Evolutionary conservation across 2,329 filamentous ascomycete genomes (phyloP).

Genomic region (Nannizzia gypsea): DNA sequence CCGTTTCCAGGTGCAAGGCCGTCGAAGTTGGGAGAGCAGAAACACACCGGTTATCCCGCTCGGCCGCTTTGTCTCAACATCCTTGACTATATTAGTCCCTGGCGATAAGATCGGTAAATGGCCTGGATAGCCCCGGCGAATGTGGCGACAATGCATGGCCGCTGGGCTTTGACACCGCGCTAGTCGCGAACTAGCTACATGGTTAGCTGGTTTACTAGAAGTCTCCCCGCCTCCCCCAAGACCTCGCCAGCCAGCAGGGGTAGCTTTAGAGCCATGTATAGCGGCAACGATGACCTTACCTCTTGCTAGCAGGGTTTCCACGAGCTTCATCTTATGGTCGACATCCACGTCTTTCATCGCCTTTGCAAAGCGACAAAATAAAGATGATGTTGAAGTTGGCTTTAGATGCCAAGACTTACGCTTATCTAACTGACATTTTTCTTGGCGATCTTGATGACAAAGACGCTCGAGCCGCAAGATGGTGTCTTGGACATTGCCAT

Average conservation of each 20-base stretch:
- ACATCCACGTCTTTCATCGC: neutral
- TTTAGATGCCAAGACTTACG: neutral
- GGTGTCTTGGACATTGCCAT: too few relatives aligned
- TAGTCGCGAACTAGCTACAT: neutral
- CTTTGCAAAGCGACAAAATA: neutral
- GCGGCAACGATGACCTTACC: neutral
- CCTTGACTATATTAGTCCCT: neutral
- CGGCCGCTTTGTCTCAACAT: neutral
- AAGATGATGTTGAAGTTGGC: neutral
- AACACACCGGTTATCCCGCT: neutral
- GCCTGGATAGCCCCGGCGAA: neutral
- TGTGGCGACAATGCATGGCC: slow-evolving; percentile 2
- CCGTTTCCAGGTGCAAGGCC: too few relatives aligned
- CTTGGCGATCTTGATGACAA: neutral
- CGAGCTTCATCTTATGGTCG: neutral
- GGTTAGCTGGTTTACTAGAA: neutral
- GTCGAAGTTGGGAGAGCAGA: neutral
- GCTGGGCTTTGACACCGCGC: slow-evolving; percentile 2
- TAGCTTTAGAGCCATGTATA: neutral
- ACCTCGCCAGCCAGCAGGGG: neutral
- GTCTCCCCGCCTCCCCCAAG: neutral
- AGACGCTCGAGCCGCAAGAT: neutral
- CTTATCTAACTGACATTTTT: neutral
- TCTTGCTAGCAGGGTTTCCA: neutral
- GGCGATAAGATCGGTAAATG: neutral